A percentile compares a stretch with the other conserved stretches of the same genome.
Conservation (phyloP, 2,329 filamentous ascomycete genomes). For the Trichoderma guizhouense region DNA sequence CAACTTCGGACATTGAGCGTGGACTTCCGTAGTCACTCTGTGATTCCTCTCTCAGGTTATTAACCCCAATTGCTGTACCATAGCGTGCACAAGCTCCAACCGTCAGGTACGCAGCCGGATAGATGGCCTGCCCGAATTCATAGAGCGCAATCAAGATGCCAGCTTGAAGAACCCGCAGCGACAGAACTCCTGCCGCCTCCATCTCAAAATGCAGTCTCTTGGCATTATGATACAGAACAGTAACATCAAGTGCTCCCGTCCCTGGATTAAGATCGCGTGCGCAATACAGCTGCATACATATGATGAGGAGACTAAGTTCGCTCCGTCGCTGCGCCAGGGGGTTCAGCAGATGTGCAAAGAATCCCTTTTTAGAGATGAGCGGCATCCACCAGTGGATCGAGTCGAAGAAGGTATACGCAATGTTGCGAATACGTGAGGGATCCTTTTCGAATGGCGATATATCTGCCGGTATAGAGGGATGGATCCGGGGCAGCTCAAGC, state of each 20-base stretch:
- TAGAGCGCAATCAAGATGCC: not conserved
- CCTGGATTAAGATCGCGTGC: not conserved
- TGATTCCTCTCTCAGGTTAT: not conserved
- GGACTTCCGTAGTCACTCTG: not conserved
- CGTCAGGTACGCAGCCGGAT: not conserved
- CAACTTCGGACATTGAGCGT: not conserved
- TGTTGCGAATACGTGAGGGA: not conserved
- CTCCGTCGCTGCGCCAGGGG: not conserved
- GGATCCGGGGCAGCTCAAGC: not conserved
- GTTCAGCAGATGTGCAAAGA: not conserved
- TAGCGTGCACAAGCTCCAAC: not conserved
- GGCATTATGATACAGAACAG: not conserved
- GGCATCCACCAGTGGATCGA: conserved; percentile 4
- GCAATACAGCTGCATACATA: not conserved
- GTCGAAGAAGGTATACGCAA: not conserved
- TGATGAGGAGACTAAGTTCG: not conserved
- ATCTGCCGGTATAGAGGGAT: not conserved
- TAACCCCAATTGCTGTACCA: not conserved
- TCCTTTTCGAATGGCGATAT: not conserved
- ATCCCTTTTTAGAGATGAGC: not conserved
- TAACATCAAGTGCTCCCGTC: not conserved
- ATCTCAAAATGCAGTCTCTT: not conserved
- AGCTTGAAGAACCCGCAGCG: not conserved
- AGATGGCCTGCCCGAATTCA: not conserved
- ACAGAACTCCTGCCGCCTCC: not conserved